phyloP scores from a whole-genome alignment of 805 yeast genomes.

The Yarrowia alimentaria region DNA sequence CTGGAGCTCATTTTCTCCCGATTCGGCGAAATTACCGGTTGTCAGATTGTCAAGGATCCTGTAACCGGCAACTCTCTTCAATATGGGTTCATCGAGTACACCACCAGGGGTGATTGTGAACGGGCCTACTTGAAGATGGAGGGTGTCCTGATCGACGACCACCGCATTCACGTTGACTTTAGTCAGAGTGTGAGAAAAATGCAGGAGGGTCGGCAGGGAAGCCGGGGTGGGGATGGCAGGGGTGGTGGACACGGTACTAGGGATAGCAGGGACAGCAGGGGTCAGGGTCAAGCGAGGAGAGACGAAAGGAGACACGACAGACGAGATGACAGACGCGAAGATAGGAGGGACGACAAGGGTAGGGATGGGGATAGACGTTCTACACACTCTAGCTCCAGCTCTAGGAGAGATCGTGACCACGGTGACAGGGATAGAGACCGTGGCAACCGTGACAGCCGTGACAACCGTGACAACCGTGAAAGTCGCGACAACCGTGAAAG shows the following conservation, averaged over 20 bases:
- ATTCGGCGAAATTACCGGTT: constrained; percentile 54
- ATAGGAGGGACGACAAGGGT: too few species aligned
- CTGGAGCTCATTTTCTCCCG: constrained; percentile 56
- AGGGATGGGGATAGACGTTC: background rate
- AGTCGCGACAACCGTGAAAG: too few species aligned
- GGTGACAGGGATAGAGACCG: constrained; percentile 5
- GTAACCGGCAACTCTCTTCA: constrained; percentile 51
- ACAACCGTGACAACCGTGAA: too few species aligned
- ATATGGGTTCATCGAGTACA: constrained; percentile 65
- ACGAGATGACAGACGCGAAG: constrained; percentile 5
- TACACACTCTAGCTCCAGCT: too few species aligned
- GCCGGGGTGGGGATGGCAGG: constrained; percentile 1
- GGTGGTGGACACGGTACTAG: constrained; percentile 10
- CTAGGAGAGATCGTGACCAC: too few species aligned
- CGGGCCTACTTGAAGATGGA: constrained; percentile 63
- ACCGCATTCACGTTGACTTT: constrained; percentile 64
- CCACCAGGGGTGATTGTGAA: constrained; percentile 51
- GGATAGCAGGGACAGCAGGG: background rate
- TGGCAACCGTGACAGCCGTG: constrained; percentile 1
- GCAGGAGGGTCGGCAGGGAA: constrained; percentile 10
- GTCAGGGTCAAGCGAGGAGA: background rate
- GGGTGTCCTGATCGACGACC: constrained; percentile 61
- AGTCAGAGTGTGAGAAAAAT: constrained; percentile 49
- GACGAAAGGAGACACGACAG: constrained; percentile 7
- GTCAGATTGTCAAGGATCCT: constrained; percentile 53